Evolutionary conservation across 129 eudicot species (phyloP).

Genomic region (Arctium lappa): DNA sequence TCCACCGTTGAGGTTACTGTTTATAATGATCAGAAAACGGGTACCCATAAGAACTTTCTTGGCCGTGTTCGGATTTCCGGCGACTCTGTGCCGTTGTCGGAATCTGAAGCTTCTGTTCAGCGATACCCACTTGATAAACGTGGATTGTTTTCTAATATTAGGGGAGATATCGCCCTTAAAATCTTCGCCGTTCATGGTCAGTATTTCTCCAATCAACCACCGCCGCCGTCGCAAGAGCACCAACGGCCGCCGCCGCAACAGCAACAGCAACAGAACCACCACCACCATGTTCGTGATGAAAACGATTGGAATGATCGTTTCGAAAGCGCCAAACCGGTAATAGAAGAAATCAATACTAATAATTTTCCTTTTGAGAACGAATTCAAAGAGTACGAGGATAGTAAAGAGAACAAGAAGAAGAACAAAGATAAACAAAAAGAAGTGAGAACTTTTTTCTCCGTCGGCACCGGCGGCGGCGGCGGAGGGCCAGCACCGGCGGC

Average conservation of each 20-base stretch:
- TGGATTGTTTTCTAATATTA: constrained; percentile 72
- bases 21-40: constrained; percentile 48
- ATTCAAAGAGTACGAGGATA: constrained; percentile 31
- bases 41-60: constrained; percentile 47
- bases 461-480: constrained; percentile 34
- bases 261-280: background rate
- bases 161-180: constrained; percentile 71
- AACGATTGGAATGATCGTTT: constrained; percentile 13
- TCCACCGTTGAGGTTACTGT: constrained; percentile 48
- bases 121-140: constrained; percentile 85
- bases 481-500: constrained; percentile 19
- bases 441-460: constrained; percentile 63
- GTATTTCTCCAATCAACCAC: constrained; percentile 8
- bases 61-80: constrained; percentile 84
- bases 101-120: constrained; percentile 47
- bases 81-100: constrained; percentile 44
- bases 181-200: constrained; percentile 31
- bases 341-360: constrained; percentile 37
- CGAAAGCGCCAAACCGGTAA: background rate
- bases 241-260: constrained; percentile 12
- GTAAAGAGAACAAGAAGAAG: constrained; percentile 29
- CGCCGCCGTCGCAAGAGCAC: background rate
- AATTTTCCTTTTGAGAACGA: constrained; percentile 29
- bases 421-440: constrained; percentile 61
- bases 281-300: constrained; percentile 15